phyloP scores from a whole-genome alignment of 768 basidiomycete genomes.

The Epithele typhae region DNA sequence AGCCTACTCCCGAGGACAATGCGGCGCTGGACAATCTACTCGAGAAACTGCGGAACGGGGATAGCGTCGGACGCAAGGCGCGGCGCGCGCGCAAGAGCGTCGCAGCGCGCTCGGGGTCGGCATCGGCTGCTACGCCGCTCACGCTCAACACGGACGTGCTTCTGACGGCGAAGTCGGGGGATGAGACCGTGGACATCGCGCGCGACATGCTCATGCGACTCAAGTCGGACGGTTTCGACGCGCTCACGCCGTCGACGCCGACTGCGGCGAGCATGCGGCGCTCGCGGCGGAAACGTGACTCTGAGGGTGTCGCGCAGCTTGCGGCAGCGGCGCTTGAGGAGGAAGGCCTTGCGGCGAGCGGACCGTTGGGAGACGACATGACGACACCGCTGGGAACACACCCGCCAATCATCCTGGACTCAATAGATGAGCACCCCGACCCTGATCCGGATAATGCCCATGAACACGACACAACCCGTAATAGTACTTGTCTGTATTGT shows the following conservation, averaged over 20 bases:
- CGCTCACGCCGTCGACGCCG: slow-evolving; percentile 18
- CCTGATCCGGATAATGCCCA: not conserved
- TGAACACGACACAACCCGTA: not conserved
- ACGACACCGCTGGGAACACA: slow-evolving; percentile 6
- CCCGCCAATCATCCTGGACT: slow-evolving; percentile 8
- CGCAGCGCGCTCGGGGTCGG: slow-evolving; percentile 23
- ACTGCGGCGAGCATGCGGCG: slow-evolving; percentile 17
- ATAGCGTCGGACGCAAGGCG: slow-evolving; percentile 53
- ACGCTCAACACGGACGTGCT: slow-evolving; percentile 31
- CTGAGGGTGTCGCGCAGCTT: slow-evolving; percentile 10
- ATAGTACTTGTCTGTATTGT: slow-evolving; percentile 13
- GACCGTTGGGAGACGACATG: slow-evolving; percentile 5
- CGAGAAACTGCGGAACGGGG: slow-evolving; percentile 69
- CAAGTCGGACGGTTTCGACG: slow-evolving; percentile 44
- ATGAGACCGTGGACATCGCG: slow-evolving; percentile 56
- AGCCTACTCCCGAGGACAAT: slow-evolving; percentile 48
- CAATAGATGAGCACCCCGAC: slow-evolving; percentile 13
- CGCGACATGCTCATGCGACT: slow-evolving; percentile 73
- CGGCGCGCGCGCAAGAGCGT: slow-evolving; percentile 44
- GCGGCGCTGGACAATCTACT: slow-evolving; percentile 64
- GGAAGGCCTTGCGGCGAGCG: slow-evolving; percentile 11
- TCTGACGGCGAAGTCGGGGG: slow-evolving; percentile 22
- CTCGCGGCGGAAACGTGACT: slow-evolving; percentile 12
- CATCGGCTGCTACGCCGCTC: slow-evolving; percentile 26
- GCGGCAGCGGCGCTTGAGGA: slow-evolving; percentile 4